Evolutionary conservation across 768 basidiomycete genomes (phyloP).

Genomic region (Pleurotus pulmonarius): DNA sequence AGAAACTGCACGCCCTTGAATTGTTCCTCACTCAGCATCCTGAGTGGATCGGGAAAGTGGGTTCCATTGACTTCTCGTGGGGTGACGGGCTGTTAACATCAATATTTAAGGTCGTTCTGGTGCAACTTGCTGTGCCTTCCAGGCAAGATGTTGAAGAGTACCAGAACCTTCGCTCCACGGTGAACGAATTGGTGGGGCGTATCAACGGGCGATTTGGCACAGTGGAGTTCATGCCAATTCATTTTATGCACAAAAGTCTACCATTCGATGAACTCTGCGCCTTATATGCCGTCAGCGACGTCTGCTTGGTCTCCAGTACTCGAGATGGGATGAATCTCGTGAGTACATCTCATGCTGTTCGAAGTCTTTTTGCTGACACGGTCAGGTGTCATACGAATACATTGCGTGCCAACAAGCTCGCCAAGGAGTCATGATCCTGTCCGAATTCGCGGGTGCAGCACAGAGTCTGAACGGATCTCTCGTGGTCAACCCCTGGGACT

Average conservation of each 20-base stretch:
- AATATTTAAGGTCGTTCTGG: conserved; percentile 74
- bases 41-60: conserved; percentile 96
- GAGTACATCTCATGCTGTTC: conserved; percentile 23
- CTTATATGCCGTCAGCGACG: conserved; percentile 95
- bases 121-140: conserved; percentile 96
- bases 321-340: conserved; percentile 99
- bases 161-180: conserved; percentile 91
- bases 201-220: conserved; percentile 99
- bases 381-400: conserved; percentile 96
- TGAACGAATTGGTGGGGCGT: conserved; percentile 96
- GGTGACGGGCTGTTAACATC: neutral
- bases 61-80: conserved; percentile 8
- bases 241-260: conserved; percentile 97
- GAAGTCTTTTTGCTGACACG: too few relatives aligned
- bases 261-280: conserved; percentile 94
- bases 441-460: conserved; percentile 97
- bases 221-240: conserved; percentile 99
- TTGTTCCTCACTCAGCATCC: conserved; percentile 96
- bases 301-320: conserved; percentile 92
- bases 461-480: conserved; percentile 94
- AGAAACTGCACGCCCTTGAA: conserved; percentile 95
- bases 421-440: conserved; percentile 96
- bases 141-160: conserved; percentile 99
- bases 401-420: conserved; percentile 91
- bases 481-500: conserved; percentile 99